Percentiles rank a stretch among this genome's conserved stretches.
Conservation (phyloP, 2,329 filamentous ascomycete species). For the Metarhizium album region DNA sequence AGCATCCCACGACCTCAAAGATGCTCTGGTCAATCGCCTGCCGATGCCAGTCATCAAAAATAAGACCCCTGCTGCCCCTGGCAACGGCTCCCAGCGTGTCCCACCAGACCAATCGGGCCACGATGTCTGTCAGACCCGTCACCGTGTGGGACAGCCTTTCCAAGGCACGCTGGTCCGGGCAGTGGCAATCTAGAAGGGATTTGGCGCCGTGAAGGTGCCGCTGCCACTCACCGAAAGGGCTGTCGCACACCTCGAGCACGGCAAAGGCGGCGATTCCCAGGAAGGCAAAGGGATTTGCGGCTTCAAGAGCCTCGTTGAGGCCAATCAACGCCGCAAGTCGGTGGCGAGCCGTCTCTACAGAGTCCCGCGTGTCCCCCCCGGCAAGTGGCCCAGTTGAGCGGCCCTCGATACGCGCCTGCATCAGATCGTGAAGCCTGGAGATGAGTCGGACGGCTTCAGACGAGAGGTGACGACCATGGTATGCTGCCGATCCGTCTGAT, state of each 20-base stretch:
- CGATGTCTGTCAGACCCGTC: conserved; percentile 25
- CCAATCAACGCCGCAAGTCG: conserved; percentile 24
- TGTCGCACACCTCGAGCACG: conserved; percentile 31
- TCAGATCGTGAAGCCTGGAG: conserved; percentile 15
- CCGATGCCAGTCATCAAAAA: conserved; percentile 32
- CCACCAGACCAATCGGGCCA: conserved; percentile 30
- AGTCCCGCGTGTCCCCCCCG: conserved; percentile 6
- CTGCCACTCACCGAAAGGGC: conserved; percentile 27
- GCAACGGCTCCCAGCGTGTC: conserved; percentile 23
- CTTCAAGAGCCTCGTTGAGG: conserved; percentile 27
- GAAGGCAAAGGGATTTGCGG: conserved; percentile 29
- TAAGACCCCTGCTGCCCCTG: conserved; percentile 13
- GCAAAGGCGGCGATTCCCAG: conserved; percentile 33
- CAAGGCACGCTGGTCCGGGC: conserved; percentile 22
- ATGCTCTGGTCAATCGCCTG: conserved; percentile 21
- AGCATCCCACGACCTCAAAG: conserved; percentile 27
- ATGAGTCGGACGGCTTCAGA: conserved; percentile 15
- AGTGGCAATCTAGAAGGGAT: conserved; percentile 29
- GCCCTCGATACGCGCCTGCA: conserved; percentile 14
- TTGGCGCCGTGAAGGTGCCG: conserved; percentile 28
- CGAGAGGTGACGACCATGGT: conserved; percentile 7
- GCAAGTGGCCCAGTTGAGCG: conserved; percentile 1
- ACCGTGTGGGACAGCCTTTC: conserved; percentile 21
- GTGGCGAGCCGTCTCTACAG: conserved; percentile 11
- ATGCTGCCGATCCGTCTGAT: conserved; percentile 2